Percentiles rank a stretch among this genome's conserved stretches.
Conservation (phyloP, 371 early-diverging fungal species). For the Rhizopus sp. region DNA sequence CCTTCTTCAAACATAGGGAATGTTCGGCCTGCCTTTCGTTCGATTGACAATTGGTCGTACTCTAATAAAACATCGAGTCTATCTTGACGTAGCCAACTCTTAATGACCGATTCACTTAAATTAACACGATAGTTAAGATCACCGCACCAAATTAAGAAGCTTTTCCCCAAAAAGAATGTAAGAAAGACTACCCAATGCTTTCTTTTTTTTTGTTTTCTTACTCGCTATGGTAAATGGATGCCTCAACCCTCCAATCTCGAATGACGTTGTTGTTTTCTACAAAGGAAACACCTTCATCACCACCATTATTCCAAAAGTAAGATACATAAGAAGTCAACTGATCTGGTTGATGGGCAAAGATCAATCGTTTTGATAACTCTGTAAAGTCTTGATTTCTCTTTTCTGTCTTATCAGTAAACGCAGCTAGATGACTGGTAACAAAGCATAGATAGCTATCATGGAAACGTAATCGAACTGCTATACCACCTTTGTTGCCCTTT, state of each 20-base stretch:
- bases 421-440: conserved; percentile 90
- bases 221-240: conserved; percentile 72
- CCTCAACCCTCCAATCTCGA: conserved; percentile 40
- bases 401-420: conserved; percentile 76
- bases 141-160: conserved; percentile 89
- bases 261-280: conserved; percentile 31
- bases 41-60: conserved; percentile 65
- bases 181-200: neutral
- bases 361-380: conserved; percentile 75
- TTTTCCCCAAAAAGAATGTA: conserved; percentile 22
- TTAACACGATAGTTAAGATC: conserved; percentile 93
- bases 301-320: conserved; percentile 51
- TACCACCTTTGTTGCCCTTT: conserved; percentile 95
- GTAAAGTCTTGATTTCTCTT: conserved; percentile 88
- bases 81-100: conserved; percentile 52
- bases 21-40: conserved; percentile 48
- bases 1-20: conserved; percentile 88
- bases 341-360: conserved; percentile 52
- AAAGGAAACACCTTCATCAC: conserved; percentile 48
- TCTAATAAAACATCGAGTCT: conserved; percentile 57
- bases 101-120: conserved; percentile 60
- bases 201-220: conserved; percentile 34
- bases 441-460: conserved; percentile 85
- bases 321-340: conserved; percentile 31
- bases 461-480: conserved; percentile 74